phyloP scores from a whole-genome alignment of 164 flowering plant genomes.

The Magnolia kwangsiensis region DNA sequence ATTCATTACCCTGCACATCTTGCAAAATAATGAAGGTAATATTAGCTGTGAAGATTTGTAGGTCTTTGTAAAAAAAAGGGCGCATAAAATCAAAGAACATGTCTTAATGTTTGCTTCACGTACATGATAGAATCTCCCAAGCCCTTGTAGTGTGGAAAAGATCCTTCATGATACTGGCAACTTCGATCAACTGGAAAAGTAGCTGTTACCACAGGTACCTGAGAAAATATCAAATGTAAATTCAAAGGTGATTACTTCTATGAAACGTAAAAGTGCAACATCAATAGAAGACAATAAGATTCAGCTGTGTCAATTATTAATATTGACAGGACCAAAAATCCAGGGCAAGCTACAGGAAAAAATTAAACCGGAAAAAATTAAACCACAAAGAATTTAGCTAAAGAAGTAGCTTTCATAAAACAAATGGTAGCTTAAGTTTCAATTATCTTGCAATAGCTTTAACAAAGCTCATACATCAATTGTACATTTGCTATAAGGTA shows the following conservation, averaged over 20 bases:
- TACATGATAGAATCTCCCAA: constrained; percentile 82
- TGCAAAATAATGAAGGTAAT: constrained; percentile 3
- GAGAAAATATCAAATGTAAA: constrained; percentile 11
- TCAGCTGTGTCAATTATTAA: too few species aligned
- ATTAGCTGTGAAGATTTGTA: not conserved
- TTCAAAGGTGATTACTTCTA: too few species aligned
- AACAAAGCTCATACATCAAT: too few species aligned
- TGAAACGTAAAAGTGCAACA: too few species aligned
- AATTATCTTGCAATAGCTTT: too few species aligned
- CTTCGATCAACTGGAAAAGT: constrained; percentile 76
- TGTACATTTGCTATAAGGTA: too few species aligned
- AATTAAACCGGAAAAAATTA: not conserved
- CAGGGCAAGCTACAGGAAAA: not conserved
- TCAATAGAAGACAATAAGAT: too few species aligned
- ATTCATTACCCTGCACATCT: constrained; percentile 81
- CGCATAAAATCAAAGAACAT: not conserved
- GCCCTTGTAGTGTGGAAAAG: constrained; percentile 89
- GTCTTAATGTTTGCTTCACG: constrained; percentile 20
- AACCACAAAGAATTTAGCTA: not conserved
- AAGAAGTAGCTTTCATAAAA: not conserved
- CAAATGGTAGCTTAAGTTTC: too few species aligned
- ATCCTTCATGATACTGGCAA: constrained; percentile 80
- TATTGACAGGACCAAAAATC: too few species aligned
- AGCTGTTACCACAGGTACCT: constrained; percentile 98
- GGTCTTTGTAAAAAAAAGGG: not conserved